Base-by-base conservation (phyloP, 208 protist species). In the Leishmania aethiopica region DNA sequence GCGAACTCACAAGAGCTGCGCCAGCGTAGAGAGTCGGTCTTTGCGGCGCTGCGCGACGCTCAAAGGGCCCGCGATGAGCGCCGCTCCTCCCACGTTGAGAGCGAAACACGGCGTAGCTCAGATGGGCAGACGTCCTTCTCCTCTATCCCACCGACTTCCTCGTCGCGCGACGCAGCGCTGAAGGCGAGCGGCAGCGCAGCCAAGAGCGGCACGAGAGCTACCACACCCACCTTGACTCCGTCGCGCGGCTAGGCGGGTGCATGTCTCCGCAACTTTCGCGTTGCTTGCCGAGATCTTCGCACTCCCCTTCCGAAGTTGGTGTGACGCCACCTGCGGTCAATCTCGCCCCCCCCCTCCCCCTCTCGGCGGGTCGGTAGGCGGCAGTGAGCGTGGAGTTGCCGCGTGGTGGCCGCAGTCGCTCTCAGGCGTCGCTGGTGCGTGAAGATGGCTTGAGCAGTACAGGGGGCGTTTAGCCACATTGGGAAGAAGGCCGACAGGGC, bases 1-100 rank as follows among this genome's bases (percentile, higher is more conserved):
- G 53, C 19, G 17, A 78, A 53, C 60, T 62, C 82, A 25, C 37
- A 77, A 45, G 82, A 78, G 71, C 40, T 85, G 37, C 49, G 74
- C 25, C 83, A 49, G 22, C 74, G 67, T 0, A 74, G 66, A 60
- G 83, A 86, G n/a, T 71, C 55, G 1, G 11, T 81, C 51, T 77
- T 79, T n/a, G 72, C 82, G 8, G 57, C 77, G 35, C 77, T 81
- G 71, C 72, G 67, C 2, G 62, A 62, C 40, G 59, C 72, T 22
- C 40, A 40, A 5, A 49, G 53, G 42, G 6, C 32, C 5, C 28
- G n/a, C 8, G 42, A 70, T 13, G 71, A 79, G 72, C 72, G 72
- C 35, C 47, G 19, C 59, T 77, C 51, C 13, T 53, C 28, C 13
- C 25, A 45, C 35, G 15, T 45, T 32, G 49, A 22, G 35, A 32